A percentile compares a stretch with the other conserved stretches of the same genome.
phyloP scores from a whole-genome alignment of 2,329 filamentous ascomycete genomes.

The Xylariaceae sp. region DNA sequence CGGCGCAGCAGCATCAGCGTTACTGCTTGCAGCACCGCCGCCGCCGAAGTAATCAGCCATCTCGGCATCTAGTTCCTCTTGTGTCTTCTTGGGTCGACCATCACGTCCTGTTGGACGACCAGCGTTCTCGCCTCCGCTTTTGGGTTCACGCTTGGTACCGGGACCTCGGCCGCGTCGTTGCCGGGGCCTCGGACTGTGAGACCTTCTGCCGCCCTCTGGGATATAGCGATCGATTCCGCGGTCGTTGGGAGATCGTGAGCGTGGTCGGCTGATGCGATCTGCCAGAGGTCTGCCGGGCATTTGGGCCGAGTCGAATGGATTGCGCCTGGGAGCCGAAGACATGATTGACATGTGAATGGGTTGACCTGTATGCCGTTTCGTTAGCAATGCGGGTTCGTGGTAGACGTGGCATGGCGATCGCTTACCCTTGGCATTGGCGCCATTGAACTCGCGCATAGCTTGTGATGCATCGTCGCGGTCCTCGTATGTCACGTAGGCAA shows the following conservation, averaged over 20 bases:
- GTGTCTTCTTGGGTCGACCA: conserved; percentile 73
- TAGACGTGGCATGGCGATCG: neutral
- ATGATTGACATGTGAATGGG: conserved; percentile 73
- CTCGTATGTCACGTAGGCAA: conserved; percentile 79
- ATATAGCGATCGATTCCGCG: conserved; percentile 77
- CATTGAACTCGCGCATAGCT: conserved; percentile 78
- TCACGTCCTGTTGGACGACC: conserved; percentile 44
- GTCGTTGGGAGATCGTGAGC: conserved; percentile 60
- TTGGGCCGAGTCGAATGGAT: conserved; percentile 54
- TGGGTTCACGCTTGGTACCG: conserved; percentile 44
- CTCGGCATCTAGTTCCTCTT: conserved; percentile 90
- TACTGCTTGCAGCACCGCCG: conserved; percentile 30
- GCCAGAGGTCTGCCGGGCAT: conserved; percentile 55
- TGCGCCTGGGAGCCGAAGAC: conserved; percentile 48
- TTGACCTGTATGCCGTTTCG: conserved; percentile 50
- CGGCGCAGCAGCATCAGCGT: conserved; percentile 35
- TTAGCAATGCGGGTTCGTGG: conserved; percentile 5
- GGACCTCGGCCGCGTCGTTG: conserved; percentile 44
- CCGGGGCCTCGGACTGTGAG: conserved; percentile 57
- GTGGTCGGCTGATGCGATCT: conserved; percentile 62
- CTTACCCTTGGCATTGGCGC: conserved; percentile 80
- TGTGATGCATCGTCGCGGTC: conserved; percentile 64
- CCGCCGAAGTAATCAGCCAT: conserved; percentile 89
- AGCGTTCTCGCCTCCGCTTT: conserved; percentile 25
- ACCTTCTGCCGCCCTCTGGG: conserved; percentile 55